Base-by-base conservation (phyloP, 2,329 filamentous ascomycete species). In the Diaporthe capsici region DNA sequence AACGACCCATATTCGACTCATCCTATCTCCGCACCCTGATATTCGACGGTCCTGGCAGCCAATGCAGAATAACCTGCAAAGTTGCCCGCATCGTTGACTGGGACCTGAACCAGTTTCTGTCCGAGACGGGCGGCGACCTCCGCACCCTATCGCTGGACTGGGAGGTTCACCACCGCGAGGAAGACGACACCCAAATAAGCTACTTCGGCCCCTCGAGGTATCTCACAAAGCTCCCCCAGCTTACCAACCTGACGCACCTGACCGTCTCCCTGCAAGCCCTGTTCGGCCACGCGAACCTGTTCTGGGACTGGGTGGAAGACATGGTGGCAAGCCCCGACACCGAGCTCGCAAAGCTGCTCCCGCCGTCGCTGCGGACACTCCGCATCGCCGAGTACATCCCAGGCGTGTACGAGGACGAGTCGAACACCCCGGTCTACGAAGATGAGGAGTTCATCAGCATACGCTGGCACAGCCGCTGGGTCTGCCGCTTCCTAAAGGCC, bases 121-220 rank as follows among this genome's bases (percentile, higher is more conserved):
- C 1, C 1, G 8, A 31, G 6, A 60, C 17, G 25, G 68, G 68
- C 28, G 2, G 17, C 17, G 39, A 28, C 22, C 53, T 72, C 6
- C 53, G 13, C 20, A 49, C 39, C 28, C 25, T 72, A 22, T 60
- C 53, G 39, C 55, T 72, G n/a, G 67, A 71, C 49, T 71, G 49
- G 67, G 67, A 55, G 67, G 31, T 31, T 31, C 31, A 31, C n/a
- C 34, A 37, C 34, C 34, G 34, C 34, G 10, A 9, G 34, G 34
- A 10, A 37, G 34, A 37, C 9, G 34, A 37, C 34, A 37, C 34
- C 34, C 34, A 37, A 37, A 9, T 9, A 37, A 37, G 34, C 2
- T 25, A 71, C 9, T 55, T 71, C 49, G 49, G 31, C 49, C 31
- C 25, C 3, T 12, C 15, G 12, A 9, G 3, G 17, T 7, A 28